Evolutionary conservation across 73 alveolate genomes (phyloP).

Genomic region (Paramecium biaurelia): DNA sequence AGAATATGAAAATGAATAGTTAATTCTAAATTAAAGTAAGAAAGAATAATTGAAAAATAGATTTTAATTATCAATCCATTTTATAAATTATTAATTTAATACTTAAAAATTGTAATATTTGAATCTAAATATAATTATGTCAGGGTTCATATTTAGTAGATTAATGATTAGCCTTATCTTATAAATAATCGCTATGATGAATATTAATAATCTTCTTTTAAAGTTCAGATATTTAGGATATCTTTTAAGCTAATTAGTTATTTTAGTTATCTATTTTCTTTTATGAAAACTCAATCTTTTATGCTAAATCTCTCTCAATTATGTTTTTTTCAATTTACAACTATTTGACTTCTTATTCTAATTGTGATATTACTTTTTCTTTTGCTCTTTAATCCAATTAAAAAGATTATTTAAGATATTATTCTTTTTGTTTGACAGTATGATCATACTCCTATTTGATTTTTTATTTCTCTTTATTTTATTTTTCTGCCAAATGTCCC

Average conservation of each 20-base stretch:
- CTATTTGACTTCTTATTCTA: background rate
- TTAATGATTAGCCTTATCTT: conserved; percentile 31
- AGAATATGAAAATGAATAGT: too few species aligned
- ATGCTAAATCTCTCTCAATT: conserved; percentile 27
- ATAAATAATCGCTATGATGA: background rate
- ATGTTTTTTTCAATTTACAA: background rate
- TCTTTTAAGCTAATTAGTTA: background rate
- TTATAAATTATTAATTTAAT: background rate
- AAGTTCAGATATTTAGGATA: background rate
- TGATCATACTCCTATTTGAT: background rate
- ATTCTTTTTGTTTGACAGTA: background rate
- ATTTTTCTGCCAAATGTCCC: background rate
- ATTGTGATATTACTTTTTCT: background rate
- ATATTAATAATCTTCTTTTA: background rate
- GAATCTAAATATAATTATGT: background rate
- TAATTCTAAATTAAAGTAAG: too few species aligned
- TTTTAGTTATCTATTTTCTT: background rate
- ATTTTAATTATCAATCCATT: too few species aligned
- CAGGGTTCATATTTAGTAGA: background rate
- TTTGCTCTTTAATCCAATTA: background rate
- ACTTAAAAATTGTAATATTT: background rate
- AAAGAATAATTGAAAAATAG: too few species aligned
- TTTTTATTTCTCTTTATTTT: background rate
- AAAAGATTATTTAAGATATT: background rate
- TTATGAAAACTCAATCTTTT: background rate